Evolutionary conservation across 2,329 filamentous ascomycete species (phyloP).

Genomic region (Phialophora verrucosa): DNA sequence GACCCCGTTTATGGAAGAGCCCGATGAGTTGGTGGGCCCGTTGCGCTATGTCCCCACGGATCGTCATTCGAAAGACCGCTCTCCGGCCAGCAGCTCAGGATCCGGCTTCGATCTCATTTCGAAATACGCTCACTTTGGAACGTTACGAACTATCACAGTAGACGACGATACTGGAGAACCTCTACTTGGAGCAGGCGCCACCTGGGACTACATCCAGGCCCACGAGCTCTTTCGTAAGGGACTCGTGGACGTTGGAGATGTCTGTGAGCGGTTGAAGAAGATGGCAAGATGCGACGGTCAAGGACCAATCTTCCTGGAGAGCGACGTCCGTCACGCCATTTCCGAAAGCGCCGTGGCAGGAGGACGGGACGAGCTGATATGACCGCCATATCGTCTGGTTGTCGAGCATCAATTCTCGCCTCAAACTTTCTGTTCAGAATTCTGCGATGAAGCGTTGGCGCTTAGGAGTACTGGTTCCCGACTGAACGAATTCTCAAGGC

Average conservation of each 20-base stretch:
- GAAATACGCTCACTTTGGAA: conserved; percentile 37
- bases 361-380: conserved; percentile 74
- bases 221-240: conserved; percentile 79
- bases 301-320: conserved; percentile 85
- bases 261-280: conserved; percentile 78
- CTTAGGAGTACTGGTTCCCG: conserved; percentile 3
- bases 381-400: conserved; percentile 37
- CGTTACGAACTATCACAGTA: conserved; percentile 45
- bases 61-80: conserved; percentile 65
- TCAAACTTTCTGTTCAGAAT: background rate
- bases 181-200: conserved; percentile 74
- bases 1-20: conserved; percentile 36
- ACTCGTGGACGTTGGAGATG: conserved; percentile 78
- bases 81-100: conserved; percentile 34
- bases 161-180: conserved; percentile 69
- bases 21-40: conserved; percentile 61
- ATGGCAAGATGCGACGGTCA: conserved; percentile 82
- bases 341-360: conserved; percentile 77
- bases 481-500: conserved; percentile 8
- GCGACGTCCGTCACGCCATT: conserved; percentile 74
- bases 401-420: background rate
- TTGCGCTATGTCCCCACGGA: conserved; percentile 74
- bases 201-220: conserved; percentile 87
- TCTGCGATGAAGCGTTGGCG: conserved; percentile 19
- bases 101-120: conserved; percentile 45